Percentiles rank a stretch among this genome's conserved stretches.
Evolutionary conservation across 345 rosid species (phyloP).

Genomic region (Salix koriyanagi): DNA sequence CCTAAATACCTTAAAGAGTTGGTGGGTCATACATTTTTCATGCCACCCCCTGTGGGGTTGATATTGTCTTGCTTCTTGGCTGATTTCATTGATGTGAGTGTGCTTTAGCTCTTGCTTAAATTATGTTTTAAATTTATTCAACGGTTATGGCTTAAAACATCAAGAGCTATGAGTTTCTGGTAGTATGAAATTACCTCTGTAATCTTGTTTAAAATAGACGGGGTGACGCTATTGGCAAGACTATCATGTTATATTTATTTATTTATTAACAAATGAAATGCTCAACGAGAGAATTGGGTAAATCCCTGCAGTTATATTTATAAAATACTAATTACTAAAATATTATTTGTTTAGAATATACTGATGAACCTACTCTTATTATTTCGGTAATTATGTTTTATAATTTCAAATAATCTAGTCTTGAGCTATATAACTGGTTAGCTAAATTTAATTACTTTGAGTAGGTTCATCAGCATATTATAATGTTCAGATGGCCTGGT

Average conservation of each 20-base stretch:
- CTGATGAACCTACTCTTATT: too few relatives aligned
- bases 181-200: background rate
- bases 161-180: background rate
- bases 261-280: too few relatives aligned
- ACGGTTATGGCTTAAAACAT: background rate
- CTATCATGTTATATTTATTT: background rate
- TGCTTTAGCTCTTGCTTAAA: background rate
- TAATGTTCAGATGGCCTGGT: background rate
- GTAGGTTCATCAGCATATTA: background rate
- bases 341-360: too few relatives aligned
- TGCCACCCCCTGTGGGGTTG: constrained; percentile 37
- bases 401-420: too few relatives aligned
- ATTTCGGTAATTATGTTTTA: too few relatives aligned
- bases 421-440: too few relatives aligned
- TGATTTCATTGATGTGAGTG: constrained; percentile 53
- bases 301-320: too few relatives aligned
- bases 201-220: background rate
- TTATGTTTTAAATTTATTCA: background rate
- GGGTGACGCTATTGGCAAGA: too few relatives aligned
- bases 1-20: constrained; percentile 58
- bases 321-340: too few relatives aligned
- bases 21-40: constrained; percentile 40
- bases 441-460: background rate
- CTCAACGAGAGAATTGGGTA: too few relatives aligned
- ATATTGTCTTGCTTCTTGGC: constrained; percentile 51